Evolutionary conservation across 164 flowering plant species (phyloP).

Genomic region (Chloranthus sessilifolius): DNA sequence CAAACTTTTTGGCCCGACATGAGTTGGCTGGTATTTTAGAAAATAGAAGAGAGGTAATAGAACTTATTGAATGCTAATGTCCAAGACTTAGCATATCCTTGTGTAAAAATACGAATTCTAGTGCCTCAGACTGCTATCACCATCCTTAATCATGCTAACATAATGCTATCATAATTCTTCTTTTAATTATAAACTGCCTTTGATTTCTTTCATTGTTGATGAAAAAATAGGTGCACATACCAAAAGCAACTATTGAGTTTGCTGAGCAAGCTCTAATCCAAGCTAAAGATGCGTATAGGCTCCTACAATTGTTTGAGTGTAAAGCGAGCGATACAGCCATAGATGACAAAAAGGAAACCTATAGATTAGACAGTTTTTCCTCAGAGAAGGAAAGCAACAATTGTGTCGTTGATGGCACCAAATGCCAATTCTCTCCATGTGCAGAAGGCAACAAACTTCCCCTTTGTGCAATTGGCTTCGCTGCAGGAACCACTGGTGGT

Average conservation of each 20-base stretch:
- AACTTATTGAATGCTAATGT: too few species aligned
- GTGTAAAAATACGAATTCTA: too few species aligned
- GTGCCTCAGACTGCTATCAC: too few species aligned
- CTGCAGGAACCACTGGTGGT: neutral
- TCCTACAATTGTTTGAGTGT: conserved; percentile 7
- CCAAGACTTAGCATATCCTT: too few species aligned
- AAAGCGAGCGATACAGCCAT: neutral
- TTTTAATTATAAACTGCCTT: too few species aligned
- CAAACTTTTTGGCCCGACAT: too few species aligned
- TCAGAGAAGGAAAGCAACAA: neutral
- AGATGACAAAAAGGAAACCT: neutral
- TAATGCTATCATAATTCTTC: too few species aligned
- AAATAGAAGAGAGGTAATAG: too few species aligned
- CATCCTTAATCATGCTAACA: too few species aligned
- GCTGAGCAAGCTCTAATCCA: conserved; percentile 7
- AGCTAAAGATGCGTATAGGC: conserved; percentile 7
- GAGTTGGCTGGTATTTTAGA: too few species aligned
- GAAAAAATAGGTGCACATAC: conserved; percentile 13
- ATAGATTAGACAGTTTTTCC: too few species aligned
- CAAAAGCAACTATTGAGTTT: conserved; percentile 16
- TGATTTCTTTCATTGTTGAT: too few species aligned
- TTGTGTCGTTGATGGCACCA: conserved; percentile 3
- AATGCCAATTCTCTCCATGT: conserved; percentile 3
- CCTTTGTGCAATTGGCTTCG: neutral
- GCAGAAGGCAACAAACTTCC: neutral